Base-by-base conservation (phyloP, 306 rosid genomes). In the Alnus rubra region DNA sequence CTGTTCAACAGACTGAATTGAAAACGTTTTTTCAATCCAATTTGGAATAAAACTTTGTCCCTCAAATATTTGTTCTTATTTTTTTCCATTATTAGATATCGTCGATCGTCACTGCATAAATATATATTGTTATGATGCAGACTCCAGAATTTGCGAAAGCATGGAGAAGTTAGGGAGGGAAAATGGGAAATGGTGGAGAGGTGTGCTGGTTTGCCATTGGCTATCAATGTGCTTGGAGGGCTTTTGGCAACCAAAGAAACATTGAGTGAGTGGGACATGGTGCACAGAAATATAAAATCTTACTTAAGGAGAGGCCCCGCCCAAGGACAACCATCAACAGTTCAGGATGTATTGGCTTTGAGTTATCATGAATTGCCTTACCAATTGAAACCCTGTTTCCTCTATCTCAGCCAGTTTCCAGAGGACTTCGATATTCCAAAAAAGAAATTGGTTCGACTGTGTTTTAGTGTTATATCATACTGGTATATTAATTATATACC, bases 221-320 rank as follows among this genome's bases (percentile, higher is more conserved):
- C 87, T 19, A 89, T 89, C 76, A 67, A 86, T 11, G 90, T 87
- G 54, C 86, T 86, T 50, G 92, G 90, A 75, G 90, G 90, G 15
- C 85, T 89, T 74, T 82, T 84, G 72, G 88, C 89, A n/a, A 81
- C 86, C 45, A 89, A 87, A 77, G 80, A 73, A 14, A 76, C 85
- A 1, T 23, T 76, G 53, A 74, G 0, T 3, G 89, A 87, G 37
- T 86, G 91, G 91, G 84, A 88, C 14, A 80, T 0, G 12, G 85
- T 86, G 62, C 74, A 59, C 42, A 55, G 19, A 52, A 76, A 68
- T 76, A 48, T 88, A 31, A 73, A 56, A 15, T 73, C 83, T 7
- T 76, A 78, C 79, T 81, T 86, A 37, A 71, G 77, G 2, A 78
- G 56, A 76, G 91, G 87, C n/a, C 74, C 70, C 9, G 72, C 3